Conservation (phyloP, 164 flowering plant species). For the Vitis rupestris region DNA sequence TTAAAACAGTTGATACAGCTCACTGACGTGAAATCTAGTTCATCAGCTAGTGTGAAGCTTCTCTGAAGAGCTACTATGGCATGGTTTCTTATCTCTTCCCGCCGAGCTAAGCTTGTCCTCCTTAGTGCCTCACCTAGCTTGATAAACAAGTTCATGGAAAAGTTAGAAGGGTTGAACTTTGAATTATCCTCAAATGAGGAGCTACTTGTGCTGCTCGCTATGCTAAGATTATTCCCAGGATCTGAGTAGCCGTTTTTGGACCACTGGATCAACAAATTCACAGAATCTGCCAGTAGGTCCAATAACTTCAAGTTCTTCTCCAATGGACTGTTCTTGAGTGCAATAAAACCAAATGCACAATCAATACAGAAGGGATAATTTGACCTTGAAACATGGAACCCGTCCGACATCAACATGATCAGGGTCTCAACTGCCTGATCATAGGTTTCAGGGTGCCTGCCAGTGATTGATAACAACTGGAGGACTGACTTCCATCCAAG, state of each 20-base stretch:
- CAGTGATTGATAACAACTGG: slow-evolving; percentile 60
- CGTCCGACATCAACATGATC: slow-evolving; percentile 60
- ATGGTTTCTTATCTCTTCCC: slow-evolving; percentile 86
- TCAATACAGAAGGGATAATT: slow-evolving; percentile 77
- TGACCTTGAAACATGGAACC: slow-evolving; percentile 33
- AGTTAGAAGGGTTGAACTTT: slow-evolving; percentile 24
- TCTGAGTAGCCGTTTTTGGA: slow-evolving; percentile 46
- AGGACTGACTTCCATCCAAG: slow-evolving; percentile 78
- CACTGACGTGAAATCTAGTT: slow-evolving; percentile 51
- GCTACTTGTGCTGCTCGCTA: slow-evolving; percentile 37
- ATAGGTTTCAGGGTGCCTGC: slow-evolving; percentile 69
- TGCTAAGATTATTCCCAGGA: slow-evolving; percentile 47
- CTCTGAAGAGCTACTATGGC: slow-evolving; percentile 54
- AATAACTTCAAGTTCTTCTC: slow-evolving; percentile 70
- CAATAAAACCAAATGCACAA: slow-evolving; percentile 70
- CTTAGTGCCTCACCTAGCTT: slow-evolving; percentile 74
- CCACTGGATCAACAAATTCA: slow-evolving; percentile 64
- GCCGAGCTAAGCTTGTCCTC: slow-evolving; percentile 69
- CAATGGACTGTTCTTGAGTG: slow-evolving; percentile 60
- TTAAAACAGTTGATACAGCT: slow-evolving; percentile 56
- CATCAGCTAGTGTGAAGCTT: slow-evolving; percentile 61
- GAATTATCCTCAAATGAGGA: slow-evolving; percentile 53
- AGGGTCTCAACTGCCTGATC: slow-evolving; percentile 68
- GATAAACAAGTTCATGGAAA: slow-evolving; percentile 44
- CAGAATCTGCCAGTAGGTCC: slow-evolving; percentile 65